phyloP scores from a whole-genome alignment of 306 rosid genomes.

The Castanopsis chinensis region DNA sequence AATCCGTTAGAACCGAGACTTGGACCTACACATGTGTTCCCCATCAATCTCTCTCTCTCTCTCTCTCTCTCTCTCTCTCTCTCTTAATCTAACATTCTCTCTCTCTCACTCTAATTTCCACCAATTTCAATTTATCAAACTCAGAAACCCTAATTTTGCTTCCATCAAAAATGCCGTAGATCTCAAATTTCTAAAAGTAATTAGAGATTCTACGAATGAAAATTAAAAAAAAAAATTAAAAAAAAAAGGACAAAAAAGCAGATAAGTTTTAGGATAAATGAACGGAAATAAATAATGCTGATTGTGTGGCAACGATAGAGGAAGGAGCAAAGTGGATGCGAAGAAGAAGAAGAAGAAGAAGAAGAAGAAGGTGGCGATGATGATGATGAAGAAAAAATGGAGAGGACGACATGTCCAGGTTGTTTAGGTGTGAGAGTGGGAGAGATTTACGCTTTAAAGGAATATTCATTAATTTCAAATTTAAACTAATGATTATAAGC shows the following conservation, averaged over 20 bases:
- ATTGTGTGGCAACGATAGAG: not conserved
- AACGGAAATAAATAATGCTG: too few relatives aligned
- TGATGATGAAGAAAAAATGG: constrained; percentile 9
- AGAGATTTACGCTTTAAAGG: constrained; percentile 12
- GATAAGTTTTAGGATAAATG: too few relatives aligned
- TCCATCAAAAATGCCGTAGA: not conserved
- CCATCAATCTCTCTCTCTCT: constrained; percentile 53
- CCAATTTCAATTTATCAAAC: not conserved
- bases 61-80: not conserved
- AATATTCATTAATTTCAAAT: not conserved
- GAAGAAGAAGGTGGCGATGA: not conserved
- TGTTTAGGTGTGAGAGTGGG: not conserved
- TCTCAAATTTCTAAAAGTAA: not conserved
- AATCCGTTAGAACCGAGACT: constrained; percentile 57
- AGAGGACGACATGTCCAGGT: constrained; percentile 15
- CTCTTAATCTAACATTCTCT: not conserved
- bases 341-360: not conserved
- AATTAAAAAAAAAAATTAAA: too few relatives aligned
- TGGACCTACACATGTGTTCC: constrained; percentile 92
- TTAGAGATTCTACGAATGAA: not conserved
- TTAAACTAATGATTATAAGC: too few relatives aligned
- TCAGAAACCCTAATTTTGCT: not conserved
- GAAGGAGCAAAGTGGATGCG: constrained; percentile 7
- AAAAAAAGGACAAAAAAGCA: not conserved
- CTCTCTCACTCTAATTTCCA: constrained; percentile 5